Conservation (phyloP, 2,329 filamentous ascomycete species). For the Aspergillus puulaauensis region DNA sequence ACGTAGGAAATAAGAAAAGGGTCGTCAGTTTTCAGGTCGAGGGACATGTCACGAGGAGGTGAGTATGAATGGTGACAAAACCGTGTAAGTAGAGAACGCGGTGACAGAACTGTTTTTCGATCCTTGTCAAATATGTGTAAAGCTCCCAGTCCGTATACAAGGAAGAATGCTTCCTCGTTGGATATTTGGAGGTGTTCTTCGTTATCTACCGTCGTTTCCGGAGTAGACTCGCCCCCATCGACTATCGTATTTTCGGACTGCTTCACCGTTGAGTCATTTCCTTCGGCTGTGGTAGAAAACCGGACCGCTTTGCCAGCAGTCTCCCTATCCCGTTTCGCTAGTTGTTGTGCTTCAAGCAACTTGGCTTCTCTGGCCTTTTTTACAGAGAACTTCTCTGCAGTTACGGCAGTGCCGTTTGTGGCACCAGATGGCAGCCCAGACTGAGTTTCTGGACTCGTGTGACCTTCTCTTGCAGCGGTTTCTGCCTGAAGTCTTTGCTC, state of each 20-base stretch:
- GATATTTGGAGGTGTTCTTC: slow-evolving; percentile 91
- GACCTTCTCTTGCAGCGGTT: slow-evolving; percentile 33
- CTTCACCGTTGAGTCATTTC: slow-evolving; percentile 54
- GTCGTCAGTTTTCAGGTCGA: slow-evolving; percentile 68
- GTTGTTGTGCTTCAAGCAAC: slow-evolving; percentile 22
- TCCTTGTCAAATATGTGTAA: slow-evolving; percentile 57
- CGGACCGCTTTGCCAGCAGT: slow-evolving; percentile 61
- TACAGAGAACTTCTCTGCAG: slow-evolving; percentile 34
- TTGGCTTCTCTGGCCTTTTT: slow-evolving; percentile 34
- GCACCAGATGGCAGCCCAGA: slow-evolving; percentile 13
- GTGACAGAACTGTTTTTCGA: slow-evolving; percentile 46
- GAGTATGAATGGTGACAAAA: slow-evolving; percentile 71
- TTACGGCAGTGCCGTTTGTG: slow-evolving; percentile 16
- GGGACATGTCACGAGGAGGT: slow-evolving; percentile 51
- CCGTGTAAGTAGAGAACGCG: slow-evolving; percentile 60
- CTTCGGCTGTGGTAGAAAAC: slow-evolving; percentile 67
- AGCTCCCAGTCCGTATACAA: slow-evolving; percentile 75
- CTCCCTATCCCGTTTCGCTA: slow-evolving; percentile 15
- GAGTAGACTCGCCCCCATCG: slow-evolving; percentile 17
- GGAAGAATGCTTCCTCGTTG: slow-evolving; percentile 87
- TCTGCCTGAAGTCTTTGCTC: slow-evolving; percentile 66
- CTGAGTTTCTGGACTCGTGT: slow-evolving; percentile 13
- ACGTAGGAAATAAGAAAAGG: slow-evolving; percentile 83
- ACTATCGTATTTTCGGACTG: slow-evolving; percentile 14
- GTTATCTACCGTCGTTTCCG: slow-evolving; percentile 41